Evolutionary conservation across 139 green algal species (phyloP), one percentile per base, ranked within the genome.

Genomic region (Haematococcus sp.): DNA sequence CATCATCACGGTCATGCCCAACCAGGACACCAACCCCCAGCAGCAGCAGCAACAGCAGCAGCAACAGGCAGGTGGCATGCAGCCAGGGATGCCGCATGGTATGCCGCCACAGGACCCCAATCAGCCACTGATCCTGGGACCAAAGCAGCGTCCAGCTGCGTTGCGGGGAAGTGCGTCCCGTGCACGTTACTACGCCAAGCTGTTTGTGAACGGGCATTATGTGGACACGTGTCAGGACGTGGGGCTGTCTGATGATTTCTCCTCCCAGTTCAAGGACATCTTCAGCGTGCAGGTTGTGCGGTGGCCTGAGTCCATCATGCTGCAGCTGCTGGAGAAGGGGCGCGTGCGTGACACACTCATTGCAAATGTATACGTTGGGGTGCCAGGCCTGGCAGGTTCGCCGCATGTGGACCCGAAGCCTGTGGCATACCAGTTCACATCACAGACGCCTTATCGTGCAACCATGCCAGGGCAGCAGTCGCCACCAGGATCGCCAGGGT

Each of bases 161-260:
- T 11, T 49, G 40, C 7, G 40, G 40, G 40, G 40, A 19, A 19
- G 7, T 49, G 40, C 40, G 11, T 49, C 40, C 40, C 40, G 40
- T 7, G 40, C 27, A 11, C 69, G 70, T 27, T 90, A 90, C 70
- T 84, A 81, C 55, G 59, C 60, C 1, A 68, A 75, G 31, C 73
- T 90, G 40, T 73, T 78, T 23, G 76, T 90, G 4, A 90, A 90
- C 67, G 75, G 71, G 0, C 59, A 81, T n/a, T 71, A 77, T 31
- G 73, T 88, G 33, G 85, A 79, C 64, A 60, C 20, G 0, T 81
- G 76, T 7, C 56, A 77, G 2, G 70, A 70, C 9, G 28, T 76
- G 0, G 19, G 19, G 1, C 43, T 90, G 34, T 63, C 51, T 0
- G 81, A 89, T 1, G 78, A 84, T 63, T 90, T 84, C 55, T 73